A percentile compares a stretch with the other conserved stretches of the same genome.
Conservation (phyloP, 2,329 filamentous ascomycete genomes). For the Fusarium abutilonis region DNA sequence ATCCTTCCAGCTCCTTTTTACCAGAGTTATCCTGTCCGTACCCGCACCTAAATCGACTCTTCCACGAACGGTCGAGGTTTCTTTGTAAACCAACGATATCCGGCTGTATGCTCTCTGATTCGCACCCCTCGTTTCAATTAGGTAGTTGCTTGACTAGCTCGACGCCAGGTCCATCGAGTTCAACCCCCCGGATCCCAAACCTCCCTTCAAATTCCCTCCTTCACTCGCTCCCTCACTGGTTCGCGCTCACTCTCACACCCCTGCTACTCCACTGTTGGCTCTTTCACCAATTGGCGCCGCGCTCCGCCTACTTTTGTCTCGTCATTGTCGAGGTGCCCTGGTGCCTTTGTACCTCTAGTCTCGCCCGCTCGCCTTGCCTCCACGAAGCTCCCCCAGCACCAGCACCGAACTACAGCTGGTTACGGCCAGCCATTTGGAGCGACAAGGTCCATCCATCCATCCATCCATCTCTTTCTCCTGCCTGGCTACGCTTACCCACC, state of each 20-base stretch:
- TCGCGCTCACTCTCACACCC: conserved; percentile 37
- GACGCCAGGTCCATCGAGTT: conserved; percentile 30
- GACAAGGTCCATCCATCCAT: conserved; percentile 40
- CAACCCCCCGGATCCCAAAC: conserved; percentile 28
- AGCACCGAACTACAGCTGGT: conserved; percentile 34
- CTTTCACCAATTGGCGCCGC: conserved; percentile 43
- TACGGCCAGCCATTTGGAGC: conserved; percentile 36
- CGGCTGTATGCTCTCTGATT: conserved; percentile 21
- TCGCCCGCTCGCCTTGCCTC: conserved; percentile 43
- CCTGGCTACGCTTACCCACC: conserved; percentile 38
- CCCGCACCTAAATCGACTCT: conserved; percentile 23
- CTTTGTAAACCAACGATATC: conserved; percentile 34
- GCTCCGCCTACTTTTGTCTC: conserved; percentile 41
- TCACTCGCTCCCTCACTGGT: conserved; percentile 31
- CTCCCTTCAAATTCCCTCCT: conserved; percentile 37
- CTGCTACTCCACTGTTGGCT: conserved; percentile 40
- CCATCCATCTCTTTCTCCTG: conserved; percentile 39
- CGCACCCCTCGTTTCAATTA: conserved; percentile 26
- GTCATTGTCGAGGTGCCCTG: conserved; percentile 45
- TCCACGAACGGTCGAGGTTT: conserved; percentile 32
- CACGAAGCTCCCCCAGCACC: conserved; percentile 32
- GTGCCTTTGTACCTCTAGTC: conserved; percentile 42
- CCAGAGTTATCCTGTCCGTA: not conserved
- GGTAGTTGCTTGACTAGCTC: conserved; percentile 11
- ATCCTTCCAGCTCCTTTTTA: not conserved